Evolutionary conservation across 1,284 basidiomycete genomes (phyloP), one percentile per base, ranked within the genome.

Genomic region (Trichosporon ovoides): DNA sequence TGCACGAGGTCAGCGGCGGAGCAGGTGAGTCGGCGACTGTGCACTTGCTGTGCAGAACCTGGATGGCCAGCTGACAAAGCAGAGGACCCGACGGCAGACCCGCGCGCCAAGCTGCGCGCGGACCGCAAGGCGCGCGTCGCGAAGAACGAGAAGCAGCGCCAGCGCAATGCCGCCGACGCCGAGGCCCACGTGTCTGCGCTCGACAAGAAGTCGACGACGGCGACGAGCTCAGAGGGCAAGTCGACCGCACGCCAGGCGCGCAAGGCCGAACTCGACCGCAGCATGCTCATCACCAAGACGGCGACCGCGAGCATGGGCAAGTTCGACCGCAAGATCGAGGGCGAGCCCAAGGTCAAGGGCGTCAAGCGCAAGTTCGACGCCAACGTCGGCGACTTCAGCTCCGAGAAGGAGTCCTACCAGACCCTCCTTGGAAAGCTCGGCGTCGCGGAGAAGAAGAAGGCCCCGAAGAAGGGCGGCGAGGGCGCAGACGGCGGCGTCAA

Each of bases 251-350:
- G 81, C 36, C 80, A 81, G 35, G 77, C 81, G 53, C 83, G 89
- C 22, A 91, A 92, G 74, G 71, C 75, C 16, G 85, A 91, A 18
- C 83, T 97, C 18, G 87, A 93, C 38, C 82, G 83, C 55, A 87
- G 87, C 6, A 80, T 97, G 35, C 84, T 88, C 6, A 84, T 87
- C 2, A 86, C 87, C n/a, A 85, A 89, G 57, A 80, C 83, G 37
- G 90, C 90, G 60, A 98, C 95, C 0, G 95, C 92, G 0, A 92
- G 88, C 66, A 86, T 98, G 86, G 95, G 95, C 66, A 78, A 79
- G 68, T 95, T 96, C 70, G 94, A 98, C 76, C 87, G 85, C 67
- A 86, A 83, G 69, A 83, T 98, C 24, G 87, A 93, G 52, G 93
- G 93, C 19, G 95, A 98, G 77, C 88, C 89, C 72, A 92, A 91